Evolutionary conservation across 2,329 filamentous ascomycete genomes (phyloP).

Genomic region (Neofusicoccum laricinum): DNA sequence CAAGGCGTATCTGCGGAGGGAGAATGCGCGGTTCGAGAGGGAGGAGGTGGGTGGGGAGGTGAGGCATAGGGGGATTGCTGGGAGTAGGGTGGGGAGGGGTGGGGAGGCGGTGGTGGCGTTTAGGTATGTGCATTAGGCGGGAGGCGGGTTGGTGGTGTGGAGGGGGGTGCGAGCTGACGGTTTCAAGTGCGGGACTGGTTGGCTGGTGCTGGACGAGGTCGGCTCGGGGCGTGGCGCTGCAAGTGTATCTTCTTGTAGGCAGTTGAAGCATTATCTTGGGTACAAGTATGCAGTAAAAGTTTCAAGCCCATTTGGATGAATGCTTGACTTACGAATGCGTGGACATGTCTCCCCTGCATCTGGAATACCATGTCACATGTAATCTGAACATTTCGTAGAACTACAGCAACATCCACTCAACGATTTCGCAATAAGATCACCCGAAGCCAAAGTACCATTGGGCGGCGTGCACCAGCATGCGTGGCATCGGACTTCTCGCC

Average conservation of each 20-base stretch:
- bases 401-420: too few relatives aligned
- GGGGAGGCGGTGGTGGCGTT: conserved; percentile 18
- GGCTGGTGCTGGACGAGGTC: too few relatives aligned
- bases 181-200: not conserved
- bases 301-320: too few relatives aligned
- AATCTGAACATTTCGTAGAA: too few relatives aligned
- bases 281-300: too few relatives aligned
- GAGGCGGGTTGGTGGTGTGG: not conserved
- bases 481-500: not conserved
- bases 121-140: conserved; percentile 18
- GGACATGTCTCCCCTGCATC: too few relatives aligned
- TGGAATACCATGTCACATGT: too few relatives aligned
- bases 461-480: not conserved
- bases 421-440: not conserved
- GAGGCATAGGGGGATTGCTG: conserved; percentile 15
- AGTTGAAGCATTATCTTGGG: too few relatives aligned
- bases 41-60: conserved; percentile 18
- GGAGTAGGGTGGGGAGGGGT: conserved; percentile 15
- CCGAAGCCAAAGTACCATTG: not conserved
- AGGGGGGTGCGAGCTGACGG: too few relatives aligned
- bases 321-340: too few relatives aligned
- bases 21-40: conserved; percentile 20
- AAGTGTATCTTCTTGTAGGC: too few relatives aligned
- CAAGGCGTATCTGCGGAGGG: conserved; percentile 10
- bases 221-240: too few relatives aligned